A percentile compares a stretch with the other conserved stretches of the same genome.
Conservation (phyloP, 768 basidiomycete genomes). For the Suillus plorans region DNA sequence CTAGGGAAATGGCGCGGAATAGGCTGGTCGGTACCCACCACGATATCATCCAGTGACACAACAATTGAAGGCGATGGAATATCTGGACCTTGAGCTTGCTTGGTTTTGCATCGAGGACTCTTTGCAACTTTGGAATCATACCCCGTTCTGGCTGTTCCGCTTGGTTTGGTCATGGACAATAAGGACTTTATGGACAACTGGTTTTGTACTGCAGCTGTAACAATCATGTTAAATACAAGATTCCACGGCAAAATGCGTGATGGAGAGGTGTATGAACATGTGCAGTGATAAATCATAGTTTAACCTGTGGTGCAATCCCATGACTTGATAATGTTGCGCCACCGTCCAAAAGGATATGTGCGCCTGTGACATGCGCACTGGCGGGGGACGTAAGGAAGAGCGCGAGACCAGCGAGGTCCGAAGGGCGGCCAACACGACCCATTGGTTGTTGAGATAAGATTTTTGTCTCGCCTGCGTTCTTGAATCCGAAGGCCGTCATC, state of each 20-base stretch:
- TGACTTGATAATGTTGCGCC: conserved; percentile 36
- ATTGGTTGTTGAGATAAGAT: conserved; percentile 58
- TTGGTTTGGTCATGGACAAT: background rate
- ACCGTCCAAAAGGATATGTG: conserved; percentile 72
- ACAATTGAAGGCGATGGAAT: background rate
- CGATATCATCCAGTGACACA: background rate
- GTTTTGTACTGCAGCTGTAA: background rate
- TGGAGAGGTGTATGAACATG: background rate
- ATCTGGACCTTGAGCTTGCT: background rate
- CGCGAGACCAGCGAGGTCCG: conserved; percentile 71
- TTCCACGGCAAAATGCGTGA: background rate
- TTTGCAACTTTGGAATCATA: conserved; percentile 1
- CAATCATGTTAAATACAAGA: background rate
- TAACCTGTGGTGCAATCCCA: conserved; percentile 24
- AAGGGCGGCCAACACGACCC: conserved; percentile 66
- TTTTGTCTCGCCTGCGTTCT: conserved; percentile 49
- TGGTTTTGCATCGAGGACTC: background rate
- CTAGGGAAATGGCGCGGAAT: conserved; percentile 21
- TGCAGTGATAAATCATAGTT: conserved; percentile 16
- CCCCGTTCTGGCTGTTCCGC: background rate
- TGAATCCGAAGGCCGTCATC: conserved; percentile 78
- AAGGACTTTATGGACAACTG: background rate
- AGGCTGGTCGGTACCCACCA: background rate
- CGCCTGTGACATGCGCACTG: conserved; percentile 71
- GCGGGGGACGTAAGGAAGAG: conserved; percentile 73